Evolutionary conservation across 208 protist species (phyloP).

Genomic region (Lotmaria passim): DNA sequence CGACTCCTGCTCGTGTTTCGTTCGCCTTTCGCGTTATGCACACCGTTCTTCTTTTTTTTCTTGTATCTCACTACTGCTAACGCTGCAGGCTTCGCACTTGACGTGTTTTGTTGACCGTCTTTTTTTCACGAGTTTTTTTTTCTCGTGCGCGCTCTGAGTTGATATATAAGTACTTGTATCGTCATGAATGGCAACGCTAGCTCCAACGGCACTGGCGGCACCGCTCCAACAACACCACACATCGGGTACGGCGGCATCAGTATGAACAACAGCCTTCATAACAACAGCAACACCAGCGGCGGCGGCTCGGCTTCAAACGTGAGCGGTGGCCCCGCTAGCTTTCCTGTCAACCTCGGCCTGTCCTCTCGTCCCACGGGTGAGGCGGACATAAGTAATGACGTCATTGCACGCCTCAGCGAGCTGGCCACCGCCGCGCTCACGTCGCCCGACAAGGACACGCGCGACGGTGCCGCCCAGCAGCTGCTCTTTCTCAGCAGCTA

Average conservation of each 20-base stretch:
- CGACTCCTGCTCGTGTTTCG: too few species aligned
- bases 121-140: background rate
- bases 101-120: too few species aligned
- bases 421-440: conserved; percentile 55
- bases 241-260: background rate
- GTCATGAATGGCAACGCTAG: conserved; percentile 25
- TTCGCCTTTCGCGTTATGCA: too few species aligned
- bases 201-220: background rate
- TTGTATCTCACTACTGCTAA: too few species aligned
- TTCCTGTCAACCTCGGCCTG: conserved; percentile 3
- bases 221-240: background rate
- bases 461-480: conserved; percentile 59
- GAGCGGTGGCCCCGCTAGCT: background rate
- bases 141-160: too few species aligned
- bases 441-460: conserved; percentile 57
- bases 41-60: background rate
- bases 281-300: background rate
- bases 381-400: conserved; percentile 19
- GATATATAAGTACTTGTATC: background rate
- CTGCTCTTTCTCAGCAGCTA: conserved; percentile 83
- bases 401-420: conserved; percentile 41
- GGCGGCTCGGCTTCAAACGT: background rate
- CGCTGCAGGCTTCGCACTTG: too few species aligned
- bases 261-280: background rate
- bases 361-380: background rate